Percentiles rank a stretch among this genome's conserved stretches.
phyloP scores from a whole-genome alignment of 129 eudicot species.

The Artemisia annua region DNA sequence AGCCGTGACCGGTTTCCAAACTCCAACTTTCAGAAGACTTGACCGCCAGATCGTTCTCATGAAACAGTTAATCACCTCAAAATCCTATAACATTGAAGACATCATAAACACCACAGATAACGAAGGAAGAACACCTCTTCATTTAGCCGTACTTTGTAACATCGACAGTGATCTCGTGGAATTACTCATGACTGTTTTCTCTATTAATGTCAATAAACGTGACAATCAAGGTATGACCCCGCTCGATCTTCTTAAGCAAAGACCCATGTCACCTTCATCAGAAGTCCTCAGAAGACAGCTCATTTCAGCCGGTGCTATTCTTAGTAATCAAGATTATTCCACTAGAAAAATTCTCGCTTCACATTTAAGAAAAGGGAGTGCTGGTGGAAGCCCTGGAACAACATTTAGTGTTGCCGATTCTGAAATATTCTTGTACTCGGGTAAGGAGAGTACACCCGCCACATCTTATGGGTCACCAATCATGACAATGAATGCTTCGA shows the following conservation, averaged over 20 bases:
- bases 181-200: conserved; percentile 57
- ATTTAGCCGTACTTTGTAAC: conserved; percentile 71
- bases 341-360: conserved; percentile 66
- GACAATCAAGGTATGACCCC: conserved; percentile 68
- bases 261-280: conserved; percentile 72
- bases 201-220: conserved; percentile 60
- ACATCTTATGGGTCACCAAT: conserved; percentile 9
- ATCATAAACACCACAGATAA: conserved; percentile 54
- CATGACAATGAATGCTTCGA: conserved; percentile 12
- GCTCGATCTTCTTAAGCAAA: conserved; percentile 66
- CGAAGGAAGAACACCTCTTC: conserved; percentile 85
- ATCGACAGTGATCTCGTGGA: conserved; percentile 75
- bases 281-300: conserved; percentile 62
- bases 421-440: conserved; percentile 66
- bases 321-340: conserved; percentile 55
- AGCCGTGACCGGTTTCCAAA: conserved; percentile 77
- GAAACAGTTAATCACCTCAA: conserved; percentile 56
- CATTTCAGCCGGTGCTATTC: conserved; percentile 80
- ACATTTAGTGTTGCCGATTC: conserved; percentile 64
- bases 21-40: conserved; percentile 69
- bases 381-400: conserved; percentile 80
- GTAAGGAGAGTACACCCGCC: conserved; percentile 42
- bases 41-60: conserved; percentile 81
- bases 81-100: conserved; percentile 49
- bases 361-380: conserved; percentile 64